Evolutionary conservation across 1,284 basidiomycete species (phyloP).

Genomic region (Tilletia setariae): DNA sequence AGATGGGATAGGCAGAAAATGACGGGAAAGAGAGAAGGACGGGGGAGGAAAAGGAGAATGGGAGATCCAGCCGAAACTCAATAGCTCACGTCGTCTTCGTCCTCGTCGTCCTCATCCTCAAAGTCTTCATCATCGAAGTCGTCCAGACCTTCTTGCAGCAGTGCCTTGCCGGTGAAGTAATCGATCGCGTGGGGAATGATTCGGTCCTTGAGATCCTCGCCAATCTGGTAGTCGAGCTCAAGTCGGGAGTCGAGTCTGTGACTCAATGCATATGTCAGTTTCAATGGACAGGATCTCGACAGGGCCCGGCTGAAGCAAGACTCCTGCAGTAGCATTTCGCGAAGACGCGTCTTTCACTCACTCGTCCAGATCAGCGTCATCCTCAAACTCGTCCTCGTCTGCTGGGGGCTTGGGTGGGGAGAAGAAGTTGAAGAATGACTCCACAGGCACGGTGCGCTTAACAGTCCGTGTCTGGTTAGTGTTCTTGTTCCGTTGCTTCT

Average conservation of each 20-base stretch:
- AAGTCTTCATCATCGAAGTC: slow-evolving; percentile 63
- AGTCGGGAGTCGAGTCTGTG: slow-evolving; percentile 76
- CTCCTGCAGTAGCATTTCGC: background rate
- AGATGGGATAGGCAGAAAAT: background rate
- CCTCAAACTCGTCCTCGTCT: slow-evolving; percentile 33
- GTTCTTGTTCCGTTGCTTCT: slow-evolving; percentile 94
- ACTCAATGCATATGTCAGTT: slow-evolving; percentile 82
- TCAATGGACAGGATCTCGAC: background rate
- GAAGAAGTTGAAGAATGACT: slow-evolving; percentile 55
- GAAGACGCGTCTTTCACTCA: slow-evolving; percentile 20
- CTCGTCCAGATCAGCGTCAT: slow-evolving; percentile 25
- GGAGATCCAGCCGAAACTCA: background rate
- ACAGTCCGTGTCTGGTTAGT: slow-evolving; percentile 55
- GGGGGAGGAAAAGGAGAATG: background rate
- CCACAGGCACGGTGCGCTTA: slow-evolving; percentile 52
- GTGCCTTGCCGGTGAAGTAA: slow-evolving; percentile 87
- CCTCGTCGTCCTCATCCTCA: slow-evolving; percentile 61
- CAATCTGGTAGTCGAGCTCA: slow-evolving; percentile 96
- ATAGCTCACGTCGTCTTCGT: slow-evolving; percentile 20
- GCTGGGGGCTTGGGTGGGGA: slow-evolving; percentile 49
- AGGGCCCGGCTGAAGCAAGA: background rate
- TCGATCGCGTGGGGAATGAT: slow-evolving; percentile 88
- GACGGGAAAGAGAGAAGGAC: background rate
- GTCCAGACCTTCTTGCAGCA: slow-evolving; percentile 71
- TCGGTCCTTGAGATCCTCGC: slow-evolving; percentile 97